A percentile compares a stretch with the other conserved stretches of the same genome.
phyloP scores from a whole-genome alignment of 1,284 basidiomycete genomes.

The Cryptococcus sp. region DNA sequence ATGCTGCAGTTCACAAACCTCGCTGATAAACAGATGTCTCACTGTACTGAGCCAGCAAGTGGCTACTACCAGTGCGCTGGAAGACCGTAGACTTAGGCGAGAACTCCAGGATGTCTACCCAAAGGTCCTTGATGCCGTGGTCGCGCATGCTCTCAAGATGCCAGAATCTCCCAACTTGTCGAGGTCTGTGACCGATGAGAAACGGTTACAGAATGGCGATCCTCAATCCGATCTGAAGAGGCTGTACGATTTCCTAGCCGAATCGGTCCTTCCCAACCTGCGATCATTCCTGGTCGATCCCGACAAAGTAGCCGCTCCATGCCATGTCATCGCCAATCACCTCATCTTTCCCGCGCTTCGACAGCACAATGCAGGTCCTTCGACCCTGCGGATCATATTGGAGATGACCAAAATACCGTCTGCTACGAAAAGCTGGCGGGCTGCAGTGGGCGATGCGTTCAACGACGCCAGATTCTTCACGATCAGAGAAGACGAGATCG shows the following conservation, averaged over 20 bases:
- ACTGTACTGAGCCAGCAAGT: conserved; percentile 73
- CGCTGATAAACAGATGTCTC: conserved; percentile 58
- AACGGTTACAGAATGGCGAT: conserved; percentile 3
- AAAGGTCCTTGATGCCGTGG: conserved; percentile 77
- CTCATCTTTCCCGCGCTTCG: conserved; percentile 71
- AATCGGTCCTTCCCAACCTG: conserved; percentile 66
- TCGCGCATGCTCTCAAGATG: conserved; percentile 66
- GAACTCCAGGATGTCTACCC: conserved; percentile 83
- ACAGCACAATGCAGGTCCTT: conserved; percentile 43
- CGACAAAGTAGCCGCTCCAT: conserved; percentile 73
- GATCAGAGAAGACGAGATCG: conserved; percentile 51
- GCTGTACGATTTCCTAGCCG: conserved; percentile 72
- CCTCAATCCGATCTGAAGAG: neutral
- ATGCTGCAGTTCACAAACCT: conserved; percentile 37
- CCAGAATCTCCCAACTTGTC: conserved; percentile 50
- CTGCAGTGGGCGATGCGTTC: conserved; percentile 72
- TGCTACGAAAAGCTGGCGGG: conserved; percentile 79
- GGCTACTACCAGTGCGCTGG: conserved; percentile 78
- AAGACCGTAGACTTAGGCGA: conserved; percentile 80
- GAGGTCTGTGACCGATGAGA: neutral
- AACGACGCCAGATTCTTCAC: conserved; percentile 85
- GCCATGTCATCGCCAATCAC: conserved; percentile 79
- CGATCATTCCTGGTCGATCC: conserved; percentile 76
- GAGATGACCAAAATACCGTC: conserved; percentile 75
- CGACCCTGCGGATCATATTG: conserved; percentile 58